Evolutionary conservation across 768 basidiomycete genomes (phyloP).

Genomic region (Kwoniella dejecticola): DNA sequence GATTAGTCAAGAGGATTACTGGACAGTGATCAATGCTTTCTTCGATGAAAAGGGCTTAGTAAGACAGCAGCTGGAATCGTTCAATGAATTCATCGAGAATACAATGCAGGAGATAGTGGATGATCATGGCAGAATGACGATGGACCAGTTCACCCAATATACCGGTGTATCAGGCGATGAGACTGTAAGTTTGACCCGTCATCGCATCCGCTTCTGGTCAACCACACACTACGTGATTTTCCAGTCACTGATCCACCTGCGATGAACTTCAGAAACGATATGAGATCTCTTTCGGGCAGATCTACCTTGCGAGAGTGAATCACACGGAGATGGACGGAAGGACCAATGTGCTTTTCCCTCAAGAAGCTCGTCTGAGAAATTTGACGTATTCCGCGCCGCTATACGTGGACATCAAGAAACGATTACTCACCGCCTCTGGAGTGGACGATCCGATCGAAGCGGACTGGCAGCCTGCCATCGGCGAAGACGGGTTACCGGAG

Average conservation of each 20-base stretch:
- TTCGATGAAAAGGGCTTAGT: constrained; percentile 98
- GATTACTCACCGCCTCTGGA: constrained; percentile 70
- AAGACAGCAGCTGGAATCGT: constrained; percentile 94
- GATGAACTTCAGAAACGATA: constrained; percentile 68
- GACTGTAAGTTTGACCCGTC: constrained; percentile 55
- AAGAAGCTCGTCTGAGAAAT: constrained; percentile 92
- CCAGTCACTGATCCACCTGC: constrained; percentile 1
- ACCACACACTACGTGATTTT: too few species aligned
- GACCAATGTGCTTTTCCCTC: constrained; percentile 90
- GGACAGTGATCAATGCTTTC: constrained; percentile 85
- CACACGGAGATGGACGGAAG: constrained; percentile 94
- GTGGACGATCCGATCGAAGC: constrained; percentile 74
- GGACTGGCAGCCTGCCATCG: constrained; percentile 62
- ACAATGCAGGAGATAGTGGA: constrained; percentile 99
- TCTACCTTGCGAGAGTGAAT: constrained; percentile 92
- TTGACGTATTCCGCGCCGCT: constrained; percentile 94
- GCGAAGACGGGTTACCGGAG: constrained; percentile 42
- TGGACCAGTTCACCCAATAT: constrained; percentile 96
- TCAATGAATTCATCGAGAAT: constrained; percentile 98
- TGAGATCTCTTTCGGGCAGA: constrained; percentile 96
- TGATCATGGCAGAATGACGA: constrained; percentile 89
- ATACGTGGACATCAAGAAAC: constrained; percentile 93
- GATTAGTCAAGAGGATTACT: constrained; percentile 52
- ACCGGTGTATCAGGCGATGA: constrained; percentile 72
- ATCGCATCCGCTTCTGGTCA: too few species aligned